Evolutionary conservation across 208 protist genomes (phyloP), one percentile per base, ranked within the genome.

Genomic region (Vickermania ingenoplastis): DNA sequence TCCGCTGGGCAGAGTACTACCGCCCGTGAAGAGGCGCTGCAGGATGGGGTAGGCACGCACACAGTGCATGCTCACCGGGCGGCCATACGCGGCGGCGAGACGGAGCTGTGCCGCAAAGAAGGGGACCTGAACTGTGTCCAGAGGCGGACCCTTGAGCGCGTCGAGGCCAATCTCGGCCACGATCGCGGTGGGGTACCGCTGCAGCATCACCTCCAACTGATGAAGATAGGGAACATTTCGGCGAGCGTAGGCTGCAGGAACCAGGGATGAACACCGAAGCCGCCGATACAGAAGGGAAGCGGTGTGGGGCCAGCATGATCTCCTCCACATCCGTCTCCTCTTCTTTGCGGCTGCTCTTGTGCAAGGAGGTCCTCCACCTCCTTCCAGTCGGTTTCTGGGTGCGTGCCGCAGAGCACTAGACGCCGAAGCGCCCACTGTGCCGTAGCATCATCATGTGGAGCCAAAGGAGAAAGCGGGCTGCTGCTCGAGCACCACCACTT

Each of bases 81-180:
- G 76, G 0, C 53, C 11, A 58, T 90, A 77, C 1, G 58, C 50
- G 11, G 83, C 81, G 0, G 87, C 87, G 4, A 91, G 52, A 22
- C 61, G 60, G 53, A 90, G 61, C 67, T 94, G 87, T 0, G 65
- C 73, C 1, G 67, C 7, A 27, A 93, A 90, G 5, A 74, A 49
- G 1, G 28, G 53, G 31, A 68, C 53, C 54, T 93, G 86, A 1
- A 63, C 65, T 7, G 36, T 17, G 2, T 59, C 11, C 48, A 73
- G 59, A 2, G 71, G 55, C 41, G 81, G 73, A 7, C 75, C 80
- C n/a, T 77, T 71, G 41, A 90, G 64, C 69, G 89, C 89, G 53
- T 94, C 84, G 0, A 94, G 74, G 23, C 87, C 84, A 70, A 94
- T 91, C 56, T 94, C 87, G 0, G 73, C 83, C 13, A 94, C 87